Evolutionary conservation across 805 yeast species (phyloP), one percentile per base, ranked within the genome.

Genomic region (Yamadazyma laniorum): DNA sequence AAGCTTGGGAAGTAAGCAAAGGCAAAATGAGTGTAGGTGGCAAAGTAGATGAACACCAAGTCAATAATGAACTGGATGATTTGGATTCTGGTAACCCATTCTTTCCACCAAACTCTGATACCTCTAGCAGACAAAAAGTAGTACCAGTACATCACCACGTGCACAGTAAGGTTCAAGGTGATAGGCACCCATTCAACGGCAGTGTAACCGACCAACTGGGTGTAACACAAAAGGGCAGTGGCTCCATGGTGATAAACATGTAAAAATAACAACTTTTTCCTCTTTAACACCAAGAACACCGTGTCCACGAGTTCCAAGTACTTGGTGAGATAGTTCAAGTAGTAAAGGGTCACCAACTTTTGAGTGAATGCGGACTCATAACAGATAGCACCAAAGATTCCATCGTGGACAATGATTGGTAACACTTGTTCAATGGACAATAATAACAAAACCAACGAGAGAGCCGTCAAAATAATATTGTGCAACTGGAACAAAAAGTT

Each of bases 231-330:
- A 47, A 91, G 69, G 8, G 97, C 98, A 34, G 99, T 91, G 44
- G 98, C 97, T 48, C 99, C 99, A 58, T 91, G 98, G 66, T 91
- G 99, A 67, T 89, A 91, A 39, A 95, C 88, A 66, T 91, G 99
- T 61, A 91, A 74, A 59, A 91, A 93, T 45, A 93, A 83, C 64
- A 91, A 72, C 56, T 87, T 89, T 70, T 93, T 93, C 73, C 86
- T 83, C 68, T 88, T 87, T 59, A 91, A 74, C 32, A 93, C 97
- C 56, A 93, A 72, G 70, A 91, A 89, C 13, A 89, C 77, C 18
- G 99, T 91, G 60, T 91, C 99, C 45, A 89, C 63, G 51, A 93
- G 81, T 72, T 91, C 98, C 52, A 84, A 59, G 67, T 75, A 91
- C 67, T 91, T 91, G 59, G 93, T 83, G 64, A 91, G 71, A 67